These are phyloP conservation scores for Auxenochlorella protothecoides DNA, from an alignment of 139 green algal species.

Conservation along the genomic window DNA sequence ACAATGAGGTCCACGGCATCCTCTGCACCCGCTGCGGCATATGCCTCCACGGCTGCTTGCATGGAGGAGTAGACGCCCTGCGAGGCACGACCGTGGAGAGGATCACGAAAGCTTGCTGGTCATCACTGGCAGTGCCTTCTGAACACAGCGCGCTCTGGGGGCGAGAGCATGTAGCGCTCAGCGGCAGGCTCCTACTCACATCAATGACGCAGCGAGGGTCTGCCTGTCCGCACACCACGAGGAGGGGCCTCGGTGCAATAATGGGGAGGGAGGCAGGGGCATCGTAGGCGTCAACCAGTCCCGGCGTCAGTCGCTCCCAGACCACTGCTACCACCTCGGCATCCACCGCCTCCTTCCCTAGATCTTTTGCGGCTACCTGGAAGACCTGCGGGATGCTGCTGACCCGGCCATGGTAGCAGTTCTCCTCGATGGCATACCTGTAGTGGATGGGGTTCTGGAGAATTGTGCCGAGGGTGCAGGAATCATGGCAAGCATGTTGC, in stretches of 20 bases:
- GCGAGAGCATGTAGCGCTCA: not conserved
- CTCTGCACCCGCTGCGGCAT: slow-evolving; percentile 1
- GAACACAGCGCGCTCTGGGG: too few species aligned
- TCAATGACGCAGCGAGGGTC: slow-evolving; percentile 38
- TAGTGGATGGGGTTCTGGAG: not conserved
- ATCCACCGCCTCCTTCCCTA: not conserved
- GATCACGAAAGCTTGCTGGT: not conserved
- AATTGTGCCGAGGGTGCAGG: not conserved
- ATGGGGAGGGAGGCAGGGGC: slow-evolving; percentile 22
- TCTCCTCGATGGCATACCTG: slow-evolving; percentile 37
- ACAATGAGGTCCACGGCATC: slow-evolving; percentile 16
- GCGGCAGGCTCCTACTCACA: not conserved
- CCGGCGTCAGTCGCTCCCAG: slow-evolving; percentile 19
- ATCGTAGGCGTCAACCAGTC: slow-evolving; percentile 1
- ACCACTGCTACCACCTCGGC: slow-evolving; percentile 18
- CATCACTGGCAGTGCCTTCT: not conserved
- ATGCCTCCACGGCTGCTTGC: slow-evolving; percentile 1
- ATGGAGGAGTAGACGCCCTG: slow-evolving; percentile 17
- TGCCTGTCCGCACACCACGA: slow-evolving; percentile 37
- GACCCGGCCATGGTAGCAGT: slow-evolving; percentile 39
- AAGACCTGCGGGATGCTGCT: slow-evolving; percentile 38
- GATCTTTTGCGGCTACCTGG: slow-evolving; percentile 21
- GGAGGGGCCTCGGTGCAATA: slow-evolving; percentile 43
- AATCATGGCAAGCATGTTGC: not conserved
- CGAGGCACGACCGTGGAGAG: not conserved